Evolutionary conservation across 108 stramenopile species (phyloP).

Genomic region (Mayamaea pseudoterrestris): DNA sequence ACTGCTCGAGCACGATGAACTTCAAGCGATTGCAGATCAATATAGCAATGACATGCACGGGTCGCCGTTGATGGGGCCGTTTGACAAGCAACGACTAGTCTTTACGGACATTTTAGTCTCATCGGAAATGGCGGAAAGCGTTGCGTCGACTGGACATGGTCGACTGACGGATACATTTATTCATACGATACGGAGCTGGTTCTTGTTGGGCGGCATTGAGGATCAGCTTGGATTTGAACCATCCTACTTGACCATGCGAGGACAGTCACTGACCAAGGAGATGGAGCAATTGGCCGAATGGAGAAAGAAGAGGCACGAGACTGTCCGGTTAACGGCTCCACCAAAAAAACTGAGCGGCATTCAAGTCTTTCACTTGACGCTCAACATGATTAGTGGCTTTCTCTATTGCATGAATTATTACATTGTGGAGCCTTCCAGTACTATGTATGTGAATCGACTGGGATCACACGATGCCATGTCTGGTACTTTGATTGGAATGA

Average conservation of each 20-base stretch:
- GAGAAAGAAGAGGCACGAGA: conserved; percentile 15
- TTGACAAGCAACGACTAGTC: conserved; percentile 16
- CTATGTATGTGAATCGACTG: conserved; percentile 67
- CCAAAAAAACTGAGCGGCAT: background rate
- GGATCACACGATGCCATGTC: conserved; percentile 69
- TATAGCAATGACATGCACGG: conserved; percentile 2
- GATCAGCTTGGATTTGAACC: conserved; percentile 46
- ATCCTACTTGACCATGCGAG: conserved; percentile 31
- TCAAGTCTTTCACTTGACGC: conserved; percentile 15
- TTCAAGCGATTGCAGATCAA: conserved; percentile 12
- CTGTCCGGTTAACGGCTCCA: background rate
- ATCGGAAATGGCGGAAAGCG: conserved; percentile 9
- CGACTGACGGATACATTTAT: conserved; percentile 27
- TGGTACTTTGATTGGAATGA: conserved; percentile 81
- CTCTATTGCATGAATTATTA: conserved; percentile 90
- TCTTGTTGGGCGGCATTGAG: conserved; percentile 32
- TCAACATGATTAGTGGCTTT: conserved; percentile 69
- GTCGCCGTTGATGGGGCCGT: background rate
- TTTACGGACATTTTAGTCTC: conserved; percentile 6
- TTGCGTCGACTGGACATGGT: conserved; percentile 13
- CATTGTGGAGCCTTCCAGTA: conserved; percentile 80
- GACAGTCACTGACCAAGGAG: conserved; percentile 29
- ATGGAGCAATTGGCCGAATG: conserved; percentile 42
- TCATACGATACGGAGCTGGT: conserved; percentile 31
- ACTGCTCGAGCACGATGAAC: conserved; percentile 23